These are phyloP conservation scores for Dictyostelium intermedium DNA, from an alignment of 78 protist genomes.

Conservation along the genomic window DNA sequence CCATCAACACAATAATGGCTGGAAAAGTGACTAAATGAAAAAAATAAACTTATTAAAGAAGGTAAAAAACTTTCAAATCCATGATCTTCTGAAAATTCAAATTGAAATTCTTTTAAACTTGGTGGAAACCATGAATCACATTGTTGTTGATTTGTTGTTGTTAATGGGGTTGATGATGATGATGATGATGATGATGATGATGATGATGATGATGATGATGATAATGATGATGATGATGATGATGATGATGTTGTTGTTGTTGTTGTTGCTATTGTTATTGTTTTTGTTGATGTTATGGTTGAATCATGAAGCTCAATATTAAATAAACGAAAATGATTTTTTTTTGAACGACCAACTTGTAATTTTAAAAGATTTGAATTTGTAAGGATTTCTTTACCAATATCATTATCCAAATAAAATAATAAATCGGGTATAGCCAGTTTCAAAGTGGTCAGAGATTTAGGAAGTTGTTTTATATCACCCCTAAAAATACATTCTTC, in stretches of 20 bases:
- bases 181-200: not conserved
- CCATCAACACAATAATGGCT: no score
- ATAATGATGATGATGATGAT: not conserved
- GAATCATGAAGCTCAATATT: not conserved
- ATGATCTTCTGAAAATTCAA: not conserved
- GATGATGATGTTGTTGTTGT: not conserved
- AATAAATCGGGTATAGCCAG: not conserved
- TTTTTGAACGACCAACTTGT: not conserved
- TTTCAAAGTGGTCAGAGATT: not conserved
- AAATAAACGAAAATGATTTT: not conserved
- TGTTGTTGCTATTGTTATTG: not conserved
- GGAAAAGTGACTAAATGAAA: no score
- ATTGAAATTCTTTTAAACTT: not conserved
- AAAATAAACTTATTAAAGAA: not conserved
- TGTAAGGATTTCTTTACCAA: not conserved
- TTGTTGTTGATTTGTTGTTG: no score
- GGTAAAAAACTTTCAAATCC: not conserved
- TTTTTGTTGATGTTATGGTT: no score
- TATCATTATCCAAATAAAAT: not conserved
- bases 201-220: not conserved
- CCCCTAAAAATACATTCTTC: not conserved
- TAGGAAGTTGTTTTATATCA: not conserved
- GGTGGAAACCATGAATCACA: not conserved
- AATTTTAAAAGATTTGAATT: not conserved
- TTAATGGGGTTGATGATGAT: no score